Conservation (phyloP, 2,329 filamentous ascomycete genomes). For the Ophiostoma perfectum region DNA sequence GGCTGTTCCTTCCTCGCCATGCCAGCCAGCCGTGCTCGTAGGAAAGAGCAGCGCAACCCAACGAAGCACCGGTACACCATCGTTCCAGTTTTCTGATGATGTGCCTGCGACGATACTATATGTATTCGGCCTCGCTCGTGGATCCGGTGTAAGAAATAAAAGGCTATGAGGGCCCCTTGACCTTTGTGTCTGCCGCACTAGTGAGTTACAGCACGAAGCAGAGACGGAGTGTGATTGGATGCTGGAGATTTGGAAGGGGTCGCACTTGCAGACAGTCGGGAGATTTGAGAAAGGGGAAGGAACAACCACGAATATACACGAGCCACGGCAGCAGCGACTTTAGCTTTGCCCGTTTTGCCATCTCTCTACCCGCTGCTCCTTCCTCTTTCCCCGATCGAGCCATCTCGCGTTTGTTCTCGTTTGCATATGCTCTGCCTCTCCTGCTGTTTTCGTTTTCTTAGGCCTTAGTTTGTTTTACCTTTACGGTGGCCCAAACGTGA, state of each 20-base stretch:
- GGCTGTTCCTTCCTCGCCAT: not conserved
- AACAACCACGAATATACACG: not conserved
- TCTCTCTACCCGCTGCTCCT: conserved; percentile 12
- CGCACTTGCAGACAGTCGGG: not conserved
- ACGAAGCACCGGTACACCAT: not conserved
- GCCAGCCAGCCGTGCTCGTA: not conserved
- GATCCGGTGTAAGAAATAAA: conserved; percentile 19
- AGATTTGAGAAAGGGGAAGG: conserved; percentile 8
- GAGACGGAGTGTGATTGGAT: conserved; percentile 18
- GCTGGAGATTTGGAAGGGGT: conserved; percentile 17
- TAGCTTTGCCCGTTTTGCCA: not conserved
- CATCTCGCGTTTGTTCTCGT: not conserved
- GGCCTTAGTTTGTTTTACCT: conserved; percentile 26
- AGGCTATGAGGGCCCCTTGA: conserved; percentile 15
- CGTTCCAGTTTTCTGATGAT: not conserved
- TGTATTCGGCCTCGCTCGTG: not conserved
- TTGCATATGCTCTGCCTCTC: not conserved
- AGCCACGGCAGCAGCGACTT: not conserved
- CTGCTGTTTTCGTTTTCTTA: conserved; percentile 1
- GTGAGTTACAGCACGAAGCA: conserved; percentile 21
- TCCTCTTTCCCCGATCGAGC: not conserved
- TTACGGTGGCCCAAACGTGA: conserved; percentile 15
- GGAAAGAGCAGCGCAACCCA: not conserved
- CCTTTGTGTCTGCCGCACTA: conserved; percentile 21
- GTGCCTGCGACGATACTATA: conserved; percentile 10